Evolutionary conservation across 2,329 filamentous ascomycete species (phyloP), one percentile per base, ranked within the genome.

Genomic region (Ophiostoma sp.): DNA sequence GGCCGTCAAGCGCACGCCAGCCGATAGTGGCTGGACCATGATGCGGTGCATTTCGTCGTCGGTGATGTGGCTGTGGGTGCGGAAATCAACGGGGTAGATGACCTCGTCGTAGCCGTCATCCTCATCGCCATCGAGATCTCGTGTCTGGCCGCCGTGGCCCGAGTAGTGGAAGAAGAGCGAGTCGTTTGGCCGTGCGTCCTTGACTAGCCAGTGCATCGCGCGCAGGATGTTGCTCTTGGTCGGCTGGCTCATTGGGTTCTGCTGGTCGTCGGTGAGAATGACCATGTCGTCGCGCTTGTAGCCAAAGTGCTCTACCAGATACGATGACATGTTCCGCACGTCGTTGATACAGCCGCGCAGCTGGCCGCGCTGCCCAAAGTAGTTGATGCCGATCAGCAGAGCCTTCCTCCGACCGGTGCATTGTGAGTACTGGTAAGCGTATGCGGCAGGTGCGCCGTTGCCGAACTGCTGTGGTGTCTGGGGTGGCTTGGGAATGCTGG

Each of bases 211-310:
- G 77, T 97, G 93, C 94, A 98, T 98, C 42, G 94, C 94, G 67
- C 94, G 87, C 49, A 98, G 79, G 68, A 98, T 96, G 76, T 98
- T 98, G 73, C 92, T 90, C 78, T 97, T 97, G 5, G 93, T 97
- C 8, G 94, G 94, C 80, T 97, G 92, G 79, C 92, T 96, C 91
- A 97, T 96, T 40, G 92, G 92, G 74, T 97, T 97, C 77, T 97
- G 92, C 80, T 97, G 93, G 77, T 98, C 94, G 76, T 98, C 94
- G 52, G 94, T 97, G 76, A 98, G 84, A 71, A 95, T 89, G 27
- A 98, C 94, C 94, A 98, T 98, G 76, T 98, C 93, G 78, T 97
- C 94, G 69, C 93, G 84, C 79, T 92, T 93, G 78, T 98, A 98
- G 42, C 91, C 91, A 77, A 96, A 97, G 75, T 92, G 88, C 78